phyloP scores from a whole-genome alignment of 2,329 filamentous ascomycete genomes.

The Fusarium hainanense region DNA sequence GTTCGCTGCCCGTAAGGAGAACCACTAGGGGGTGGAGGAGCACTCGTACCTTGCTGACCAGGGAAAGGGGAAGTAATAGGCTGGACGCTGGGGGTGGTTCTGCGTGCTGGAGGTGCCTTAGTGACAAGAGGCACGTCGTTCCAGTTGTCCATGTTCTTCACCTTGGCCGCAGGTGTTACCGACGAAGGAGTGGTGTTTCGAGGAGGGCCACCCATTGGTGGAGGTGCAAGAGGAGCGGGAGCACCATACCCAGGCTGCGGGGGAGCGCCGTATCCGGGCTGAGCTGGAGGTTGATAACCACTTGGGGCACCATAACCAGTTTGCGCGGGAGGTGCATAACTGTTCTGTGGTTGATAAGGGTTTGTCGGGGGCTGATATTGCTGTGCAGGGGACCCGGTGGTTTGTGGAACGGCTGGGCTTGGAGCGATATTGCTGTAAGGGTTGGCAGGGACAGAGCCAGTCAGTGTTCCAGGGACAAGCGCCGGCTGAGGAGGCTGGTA shows the following conservation, averaged over 20 bases:
- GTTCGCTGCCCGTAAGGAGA: slow-evolving; percentile 70
- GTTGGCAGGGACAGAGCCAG: slow-evolving; percentile 44
- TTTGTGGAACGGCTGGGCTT: slow-evolving; percentile 37
- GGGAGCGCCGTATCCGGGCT: slow-evolving; percentile 58
- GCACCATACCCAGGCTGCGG: slow-evolving; percentile 53
- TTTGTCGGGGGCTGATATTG: slow-evolving; percentile 54
- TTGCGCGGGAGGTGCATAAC: slow-evolving; percentile 44
- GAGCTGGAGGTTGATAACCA: slow-evolving; percentile 65
- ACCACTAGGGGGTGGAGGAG: slow-evolving; percentile 62
- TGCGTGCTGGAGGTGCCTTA: slow-evolving; percentile 74
- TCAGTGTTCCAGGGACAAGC: slow-evolving; percentile 37
- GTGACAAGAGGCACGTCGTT: slow-evolving; percentile 93
- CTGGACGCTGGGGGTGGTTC: slow-evolving; percentile 77
- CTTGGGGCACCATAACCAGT: slow-evolving; percentile 52
- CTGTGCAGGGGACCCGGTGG: slow-evolving; percentile 44
- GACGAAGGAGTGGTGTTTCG: slow-evolving; percentile 75
- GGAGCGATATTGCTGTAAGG: slow-evolving; percentile 58
- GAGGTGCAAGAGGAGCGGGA: slow-evolving; percentile 50
- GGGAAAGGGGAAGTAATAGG: slow-evolving; percentile 82
- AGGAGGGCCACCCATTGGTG: slow-evolving; percentile 54
- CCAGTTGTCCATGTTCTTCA: slow-evolving; percentile 83
- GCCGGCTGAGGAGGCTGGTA: slow-evolving; percentile 62
- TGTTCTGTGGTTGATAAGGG: slow-evolving; percentile 49
- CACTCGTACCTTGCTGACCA: slow-evolving; percentile 66
- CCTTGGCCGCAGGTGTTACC: slow-evolving; percentile 72